phyloP scores from a whole-genome alignment of 202 grass and related monocot species.

The Schoenoplectus triqueter region DNA sequence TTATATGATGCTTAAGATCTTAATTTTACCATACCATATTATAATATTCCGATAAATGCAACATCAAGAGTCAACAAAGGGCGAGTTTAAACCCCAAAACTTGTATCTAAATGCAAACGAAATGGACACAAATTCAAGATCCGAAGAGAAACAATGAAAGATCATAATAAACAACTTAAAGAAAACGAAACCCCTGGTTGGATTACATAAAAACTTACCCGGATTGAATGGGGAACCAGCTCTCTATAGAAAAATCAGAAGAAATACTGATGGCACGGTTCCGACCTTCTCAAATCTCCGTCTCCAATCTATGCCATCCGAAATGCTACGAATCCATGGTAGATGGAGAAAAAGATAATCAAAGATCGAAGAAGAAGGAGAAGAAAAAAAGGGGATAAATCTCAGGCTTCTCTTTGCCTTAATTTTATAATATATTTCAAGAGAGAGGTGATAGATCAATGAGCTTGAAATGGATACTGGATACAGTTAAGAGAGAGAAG shows the following conservation, averaged over 20 bases:
- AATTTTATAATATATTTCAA: conserved; percentile 25
- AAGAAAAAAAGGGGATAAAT: not conserved
- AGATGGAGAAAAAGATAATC: not conserved
- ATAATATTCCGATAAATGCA: no score
- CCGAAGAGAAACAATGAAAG: no score
- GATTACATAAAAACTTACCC: conserved; percentile 7
- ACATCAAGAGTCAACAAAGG: no score
- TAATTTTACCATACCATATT: no score
- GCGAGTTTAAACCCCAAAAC: no score
- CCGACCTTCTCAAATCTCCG: conserved; percentile 40
- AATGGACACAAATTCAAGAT: no score
- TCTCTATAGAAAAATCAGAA: not conserved
- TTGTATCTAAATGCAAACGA: no score
- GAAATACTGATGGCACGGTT: conserved; percentile 12
- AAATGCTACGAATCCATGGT: conserved; percentile 40
- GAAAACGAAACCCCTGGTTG: no score
- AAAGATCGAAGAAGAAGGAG: not conserved
- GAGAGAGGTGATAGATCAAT: conserved; percentile 1
- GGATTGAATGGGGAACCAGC: conserved; percentile 22
- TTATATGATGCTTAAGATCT: no score
- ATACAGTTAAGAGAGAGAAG: conserved; percentile 31
- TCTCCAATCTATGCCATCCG: not conserved
- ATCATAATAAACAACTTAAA: no score
- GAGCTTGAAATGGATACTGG: conserved; percentile 23
- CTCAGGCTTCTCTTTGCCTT: conserved; percentile 13